Evolutionary conservation across 2,329 filamentous ascomycete genomes (phyloP).

Genomic region (Immersiporthe knoxdaviesiana): DNA sequence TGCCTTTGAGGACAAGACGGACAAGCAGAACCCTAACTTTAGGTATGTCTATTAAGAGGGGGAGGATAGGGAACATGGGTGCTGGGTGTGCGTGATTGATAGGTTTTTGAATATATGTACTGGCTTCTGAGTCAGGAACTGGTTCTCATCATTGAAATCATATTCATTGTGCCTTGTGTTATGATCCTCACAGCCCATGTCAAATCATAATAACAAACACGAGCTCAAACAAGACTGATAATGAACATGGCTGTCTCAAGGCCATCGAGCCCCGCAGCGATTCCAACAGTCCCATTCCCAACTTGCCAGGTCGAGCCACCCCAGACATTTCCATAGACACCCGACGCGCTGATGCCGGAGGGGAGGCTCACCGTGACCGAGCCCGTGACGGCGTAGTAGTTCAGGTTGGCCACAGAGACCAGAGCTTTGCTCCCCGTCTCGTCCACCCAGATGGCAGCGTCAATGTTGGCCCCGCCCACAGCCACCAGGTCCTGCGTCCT

Average conservation of each 20-base stretch:
- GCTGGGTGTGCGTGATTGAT: not conserved
- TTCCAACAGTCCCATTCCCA: conserved; percentile 19
- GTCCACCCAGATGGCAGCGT: conserved; percentile 47
- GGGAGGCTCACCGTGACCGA: conserved; percentile 24
- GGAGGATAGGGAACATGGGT: no score
- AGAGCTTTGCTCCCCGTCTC: conserved; percentile 29
- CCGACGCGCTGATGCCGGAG: conserved; percentile 8
- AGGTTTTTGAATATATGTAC: not conserved
- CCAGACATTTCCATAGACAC: conserved; percentile 24
- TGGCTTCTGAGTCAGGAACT: not conserved
- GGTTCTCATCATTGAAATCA: not conserved
- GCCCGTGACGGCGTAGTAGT: conserved; percentile 22
- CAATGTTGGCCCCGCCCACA: conserved; percentile 35
- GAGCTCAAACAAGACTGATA: conserved; percentile 9
- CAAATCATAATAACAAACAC: no score
- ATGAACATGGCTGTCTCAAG: conserved; percentile 19
- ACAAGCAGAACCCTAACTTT: conserved; percentile 63
- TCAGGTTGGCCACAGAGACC: conserved; percentile 30
- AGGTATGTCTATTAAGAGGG: conserved; percentile 58
- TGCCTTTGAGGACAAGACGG: conserved; percentile 67
- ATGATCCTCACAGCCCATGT: not conserved
- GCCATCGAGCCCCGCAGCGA: conserved; percentile 6
- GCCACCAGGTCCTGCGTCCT: conserved; percentile 35
- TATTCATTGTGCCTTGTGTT: not conserved
- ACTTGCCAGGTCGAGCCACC: conserved; percentile 25